Evolutionary conservation across 2,329 filamentous ascomycete genomes (phyloP).

Genomic region (Aschersonia sp.): DNA sequence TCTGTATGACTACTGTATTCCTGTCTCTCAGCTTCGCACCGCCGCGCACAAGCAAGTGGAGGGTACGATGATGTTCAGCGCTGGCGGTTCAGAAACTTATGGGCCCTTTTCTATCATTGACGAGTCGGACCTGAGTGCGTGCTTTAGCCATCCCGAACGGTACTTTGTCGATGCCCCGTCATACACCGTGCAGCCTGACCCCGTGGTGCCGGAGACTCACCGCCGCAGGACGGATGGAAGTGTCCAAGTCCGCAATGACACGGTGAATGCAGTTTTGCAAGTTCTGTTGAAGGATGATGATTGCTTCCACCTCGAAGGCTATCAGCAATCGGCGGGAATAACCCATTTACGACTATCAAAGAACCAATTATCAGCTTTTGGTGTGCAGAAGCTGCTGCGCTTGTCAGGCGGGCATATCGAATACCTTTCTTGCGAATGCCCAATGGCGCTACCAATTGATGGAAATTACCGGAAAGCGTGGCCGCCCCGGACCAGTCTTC

Average conservation of each 20-base stretch:
- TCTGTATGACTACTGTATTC: conserved; percentile 17
- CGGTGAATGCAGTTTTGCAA: conserved; percentile 11
- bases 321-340: conserved; percentile 16
- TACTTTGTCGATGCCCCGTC: conserved; percentile 33
- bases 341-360: conserved; percentile 40
- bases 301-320: conserved; percentile 5
- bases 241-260: conserved; percentile 11
- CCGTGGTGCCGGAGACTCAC: not conserved
- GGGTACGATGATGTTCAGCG: conserved; percentile 22
- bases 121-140: conserved; percentile 30
- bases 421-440: conserved; percentile 34
- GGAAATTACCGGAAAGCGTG: conserved; percentile 7
- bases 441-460: conserved; percentile 14
- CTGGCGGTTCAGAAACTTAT: conserved; percentile 16
- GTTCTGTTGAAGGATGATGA: conserved; percentile 8
- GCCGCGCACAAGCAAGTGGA: conserved; percentile 28
- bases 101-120: conserved; percentile 28
- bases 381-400: conserved; percentile 27
- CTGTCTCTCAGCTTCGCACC: conserved; percentile 16
- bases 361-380: conserved; percentile 30
- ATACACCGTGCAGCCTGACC: conserved; percentile 8
- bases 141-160: conserved; percentile 29
- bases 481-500: conserved; percentile 17
- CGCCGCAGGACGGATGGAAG: conserved; percentile 1
- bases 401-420: conserved; percentile 31